Evolutionary conservation across 768 basidiomycete genomes (phyloP), one percentile per base, ranked within the genome.

Genomic region (Leccinum uliginosum): DNA sequence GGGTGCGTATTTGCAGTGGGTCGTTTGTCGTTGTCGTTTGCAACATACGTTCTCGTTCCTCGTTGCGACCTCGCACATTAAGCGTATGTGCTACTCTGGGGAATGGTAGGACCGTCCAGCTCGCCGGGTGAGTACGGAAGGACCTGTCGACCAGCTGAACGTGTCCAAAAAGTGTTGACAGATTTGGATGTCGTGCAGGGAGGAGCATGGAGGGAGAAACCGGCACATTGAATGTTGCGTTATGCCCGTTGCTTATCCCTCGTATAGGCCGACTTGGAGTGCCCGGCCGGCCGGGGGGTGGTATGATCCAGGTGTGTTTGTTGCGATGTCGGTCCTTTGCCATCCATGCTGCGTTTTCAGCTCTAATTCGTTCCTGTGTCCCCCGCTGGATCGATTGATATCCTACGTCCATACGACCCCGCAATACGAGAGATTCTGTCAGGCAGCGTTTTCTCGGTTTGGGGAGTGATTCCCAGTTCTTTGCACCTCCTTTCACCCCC

Each of bases 31-130:
- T n/a, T 14, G 6, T 29, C 9, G 21, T 26, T 26, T 23, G 14
- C 24, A 27, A 44, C 43, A 44, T 24, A 19, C n/a, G 47, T 27
- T 23, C 45, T 43, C 46, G 2, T 23, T 21, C 34, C 38, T 50
- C 40, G 32, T 19, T 54, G 70, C 69, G 67, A 1, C 56, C 2
- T 55, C 53, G 24, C 59, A 17, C 30, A 23, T 59, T 10, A 69
- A 51, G 51, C 55, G 55, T 38, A 43, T 65, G 17, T 52, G 67
- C 27, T 67, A 51, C 30, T 27, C 50, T 30, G 62, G 52, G 51
- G 38, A 54, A 34, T 14, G 51, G 44, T 21, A 59, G 55, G 59
- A 46, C 43, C n/a, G 54, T 55, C 35, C 57, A 59, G 34, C 50
- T 59, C 26, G 34, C 26, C 29, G 4, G 35, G 17, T 38, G 17